phyloP scores from a whole-genome alignment of 495 filamentous ascomycete species.

The Astrothelium subdiscretum region DNA sequence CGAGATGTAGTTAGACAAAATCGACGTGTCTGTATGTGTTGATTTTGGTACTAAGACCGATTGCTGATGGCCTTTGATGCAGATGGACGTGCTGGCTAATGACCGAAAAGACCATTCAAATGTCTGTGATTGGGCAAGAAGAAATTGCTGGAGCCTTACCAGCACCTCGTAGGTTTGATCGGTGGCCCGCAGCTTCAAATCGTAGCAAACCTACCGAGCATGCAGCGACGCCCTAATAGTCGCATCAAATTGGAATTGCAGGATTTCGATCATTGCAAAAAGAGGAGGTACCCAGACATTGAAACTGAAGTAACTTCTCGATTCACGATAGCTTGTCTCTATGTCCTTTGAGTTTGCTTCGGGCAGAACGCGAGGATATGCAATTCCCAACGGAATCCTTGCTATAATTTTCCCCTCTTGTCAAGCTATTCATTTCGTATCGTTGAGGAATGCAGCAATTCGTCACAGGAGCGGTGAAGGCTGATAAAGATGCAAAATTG shows the following conservation, averaged over 20 bases:
- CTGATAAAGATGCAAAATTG: background rate
- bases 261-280: too few relatives aligned
- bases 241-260: too few relatives aligned
- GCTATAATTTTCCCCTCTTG: background rate
- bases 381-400: background rate
- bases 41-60: background rate
- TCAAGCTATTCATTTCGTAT: background rate
- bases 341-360: background rate
- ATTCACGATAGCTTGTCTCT: background rate
- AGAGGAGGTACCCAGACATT: too few relatives aligned
- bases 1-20: background rate
- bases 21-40: background rate
- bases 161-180: too few relatives aligned
- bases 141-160: too few relatives aligned
- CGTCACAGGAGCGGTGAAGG: slow-evolving; percentile 1
- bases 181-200: too few relatives aligned
- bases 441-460: background rate
- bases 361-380: background rate
- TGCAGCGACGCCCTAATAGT: too few relatives aligned
- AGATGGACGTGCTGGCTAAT: too few relatives aligned
- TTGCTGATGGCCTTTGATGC: too few relatives aligned
- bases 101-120: too few relatives aligned
- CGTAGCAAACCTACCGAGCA: too few relatives aligned
- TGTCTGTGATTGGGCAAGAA: too few relatives aligned
- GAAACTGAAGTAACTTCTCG: background rate